Conservation (phyloP, 768 basidiomycete genomes). For the Tricholoma matsutake region DNA sequence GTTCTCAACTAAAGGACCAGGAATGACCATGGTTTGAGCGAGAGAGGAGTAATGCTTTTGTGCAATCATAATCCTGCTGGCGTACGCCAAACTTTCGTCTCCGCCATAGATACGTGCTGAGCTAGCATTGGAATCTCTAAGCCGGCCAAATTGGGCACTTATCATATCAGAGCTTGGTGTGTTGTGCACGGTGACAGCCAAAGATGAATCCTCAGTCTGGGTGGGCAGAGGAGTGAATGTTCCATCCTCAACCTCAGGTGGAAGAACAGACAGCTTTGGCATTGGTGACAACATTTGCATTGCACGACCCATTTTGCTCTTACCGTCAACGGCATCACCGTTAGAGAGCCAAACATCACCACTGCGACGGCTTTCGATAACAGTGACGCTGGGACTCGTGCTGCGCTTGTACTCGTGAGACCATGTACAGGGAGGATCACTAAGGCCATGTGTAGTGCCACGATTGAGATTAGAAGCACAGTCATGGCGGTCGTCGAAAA, state of each 20-base stretch:
- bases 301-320: constrained; percentile 56
- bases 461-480: constrained; percentile 41
- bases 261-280: constrained; percentile 69
- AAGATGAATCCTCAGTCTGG: constrained; percentile 47
- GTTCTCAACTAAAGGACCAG: constrained; percentile 40
- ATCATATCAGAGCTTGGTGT: constrained; percentile 56
- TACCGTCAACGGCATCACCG: constrained; percentile 70
- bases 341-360: constrained; percentile 74
- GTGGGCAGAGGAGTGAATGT: constrained; percentile 57
- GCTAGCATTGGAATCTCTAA: constrained; percentile 52
- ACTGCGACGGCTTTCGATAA: constrained; percentile 68
- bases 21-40: constrained; percentile 60
- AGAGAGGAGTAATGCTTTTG: constrained; percentile 71
- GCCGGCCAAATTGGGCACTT: constrained; percentile 54
- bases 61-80: constrained; percentile 65
- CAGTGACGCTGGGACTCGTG: constrained; percentile 58
- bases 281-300: constrained; percentile 59
- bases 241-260: constrained; percentile 48
- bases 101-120: constrained; percentile 45
- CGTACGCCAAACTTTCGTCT: constrained; percentile 49
- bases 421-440: constrained; percentile 38
- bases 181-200: constrained; percentile 40
- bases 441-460: constrained; percentile 41
- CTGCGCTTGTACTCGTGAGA: constrained; percentile 63
- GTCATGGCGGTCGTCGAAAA: constrained; percentile 52